Evolutionary conservation across 2,329 filamentous ascomycete genomes (phyloP).

Genomic region (Aureobasidium namibiae): DNA sequence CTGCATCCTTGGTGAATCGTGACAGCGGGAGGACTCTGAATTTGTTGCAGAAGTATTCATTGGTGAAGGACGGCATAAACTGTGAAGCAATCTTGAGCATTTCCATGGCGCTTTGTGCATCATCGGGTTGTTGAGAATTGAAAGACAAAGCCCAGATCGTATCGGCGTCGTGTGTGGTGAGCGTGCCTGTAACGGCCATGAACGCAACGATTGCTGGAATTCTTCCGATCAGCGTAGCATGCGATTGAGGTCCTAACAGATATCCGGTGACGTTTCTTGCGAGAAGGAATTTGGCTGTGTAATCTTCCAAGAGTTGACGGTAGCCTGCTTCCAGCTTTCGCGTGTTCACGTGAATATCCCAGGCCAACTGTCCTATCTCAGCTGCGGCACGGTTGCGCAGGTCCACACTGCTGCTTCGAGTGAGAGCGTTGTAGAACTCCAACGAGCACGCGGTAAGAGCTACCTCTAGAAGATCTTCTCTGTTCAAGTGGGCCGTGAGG

Average conservation of each 20-base stretch:
- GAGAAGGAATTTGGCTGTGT: slow-evolving; percentile 62
- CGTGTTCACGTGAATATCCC: slow-evolving; percentile 51
- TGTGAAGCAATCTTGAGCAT: slow-evolving; percentile 50
- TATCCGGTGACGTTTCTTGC: slow-evolving; percentile 70
- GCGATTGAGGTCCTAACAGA: slow-evolving; percentile 81
- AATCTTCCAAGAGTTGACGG: slow-evolving; percentile 50
- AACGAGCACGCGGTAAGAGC: slow-evolving; percentile 59
- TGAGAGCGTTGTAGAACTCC: slow-evolving; percentile 58
- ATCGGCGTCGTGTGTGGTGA: slow-evolving; percentile 64
- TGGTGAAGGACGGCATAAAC: slow-evolving; percentile 34
- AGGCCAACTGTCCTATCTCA: slow-evolving; percentile 63
- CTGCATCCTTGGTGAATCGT: background rate
- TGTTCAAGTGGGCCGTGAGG: background rate
- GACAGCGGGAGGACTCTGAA: background rate
- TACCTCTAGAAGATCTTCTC: background rate
- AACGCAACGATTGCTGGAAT: slow-evolving; percentile 83
- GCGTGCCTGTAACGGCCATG: slow-evolving; percentile 68
- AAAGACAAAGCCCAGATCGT: slow-evolving; percentile 76
- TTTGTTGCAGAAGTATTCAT: slow-evolving; percentile 65
- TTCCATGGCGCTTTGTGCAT: slow-evolving; percentile 68
- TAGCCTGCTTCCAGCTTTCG: slow-evolving; percentile 23
- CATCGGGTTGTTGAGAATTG: slow-evolving; percentile 72
- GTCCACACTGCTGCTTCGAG: slow-evolving; percentile 84
- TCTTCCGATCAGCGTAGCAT: slow-evolving; percentile 78
- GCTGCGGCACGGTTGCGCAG: slow-evolving; percentile 71